Evolutionary conservation across 352 stramenopile species (phyloP), one percentile per base, ranked within the genome.

Genomic region (Globisporangium cederbergense): DNA sequence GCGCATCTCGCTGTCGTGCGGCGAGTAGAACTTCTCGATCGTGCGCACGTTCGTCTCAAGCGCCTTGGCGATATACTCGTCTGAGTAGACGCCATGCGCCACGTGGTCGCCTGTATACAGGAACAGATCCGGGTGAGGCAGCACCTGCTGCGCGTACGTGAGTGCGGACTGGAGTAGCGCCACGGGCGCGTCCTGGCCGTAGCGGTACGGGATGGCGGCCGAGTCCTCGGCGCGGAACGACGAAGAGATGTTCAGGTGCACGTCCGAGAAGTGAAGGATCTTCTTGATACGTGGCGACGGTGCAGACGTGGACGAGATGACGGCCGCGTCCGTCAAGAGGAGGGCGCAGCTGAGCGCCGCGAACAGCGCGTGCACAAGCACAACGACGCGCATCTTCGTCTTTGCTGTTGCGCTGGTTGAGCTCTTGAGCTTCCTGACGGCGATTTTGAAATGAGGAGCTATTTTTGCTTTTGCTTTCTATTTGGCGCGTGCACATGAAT

Each of bases 241-340:
- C 20, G 57, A 50, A 6, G 86, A 91, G 55, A 91, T 72, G 59
- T 96, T 94, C 14, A 96, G 70, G 59, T 96, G 85, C 22, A 95
- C 86, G 66, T 96, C 88, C 14, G 86, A 93, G 61, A 94, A 91
- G 70, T 96, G 85, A 42, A 96, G 65, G 58, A 95, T 88, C 55
- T 71, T 70, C 56, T 81, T 81, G 25, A 38, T 30, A 11, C 30
- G 11, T 7, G 42, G 34, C n/a, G 34, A 13, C 1, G 30, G 3
- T 2, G 25, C 25, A 9, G 61, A 18, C 20, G 28, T 13, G 18
- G 50, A 20, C 0, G 18, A n/a, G 42, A 32, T 34, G 22, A 40
- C 7, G 53, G 25, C 16, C 13, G 34, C 18, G 47, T 9, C 49
- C 22, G 38, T 18, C 43, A 1, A 13, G 45, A 58, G 3, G 62